A percentile compares a stretch with the other conserved stretches of the same genome.
phyloP scores from a whole-genome alignment of 805 yeast genomes.

The Kluyveromyces dobzhanskii region DNA sequence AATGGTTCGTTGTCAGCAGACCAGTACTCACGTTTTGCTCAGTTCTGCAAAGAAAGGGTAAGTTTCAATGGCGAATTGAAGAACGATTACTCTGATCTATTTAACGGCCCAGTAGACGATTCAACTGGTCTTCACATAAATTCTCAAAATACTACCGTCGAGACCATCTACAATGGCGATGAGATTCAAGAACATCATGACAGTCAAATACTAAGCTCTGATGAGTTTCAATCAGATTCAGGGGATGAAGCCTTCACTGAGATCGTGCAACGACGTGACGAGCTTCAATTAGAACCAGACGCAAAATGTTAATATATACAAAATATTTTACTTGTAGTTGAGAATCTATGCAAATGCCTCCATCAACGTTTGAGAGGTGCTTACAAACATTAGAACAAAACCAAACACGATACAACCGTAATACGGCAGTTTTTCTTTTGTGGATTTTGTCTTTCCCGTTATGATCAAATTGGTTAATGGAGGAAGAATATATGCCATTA shows the following conservation, averaged over 20 bases:
- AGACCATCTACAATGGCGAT: neutral
- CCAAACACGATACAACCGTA: slow-evolving; percentile 65
- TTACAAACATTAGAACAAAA: slow-evolving; percentile 62
- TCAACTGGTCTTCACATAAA: too few relatives aligned
- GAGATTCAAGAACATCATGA: neutral
- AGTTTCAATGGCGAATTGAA: slow-evolving; percentile 13
- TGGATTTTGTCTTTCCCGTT: slow-evolving; percentile 37
- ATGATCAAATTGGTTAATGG: slow-evolving; percentile 73
- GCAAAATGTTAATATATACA: too few relatives aligned
- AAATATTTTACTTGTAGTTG: too few relatives aligned
- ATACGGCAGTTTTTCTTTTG: slow-evolving; percentile 44
- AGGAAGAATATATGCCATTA: slow-evolving; percentile 88
- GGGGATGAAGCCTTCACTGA: too few relatives aligned
- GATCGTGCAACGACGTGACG: too few relatives aligned
- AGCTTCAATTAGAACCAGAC: too few relatives aligned
- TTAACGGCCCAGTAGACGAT: slow-evolving; percentile 24
- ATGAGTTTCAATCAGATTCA: too few relatives aligned
- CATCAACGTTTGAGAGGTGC: slow-evolving; percentile 66
- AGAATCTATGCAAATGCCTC: slow-evolving; percentile 23
- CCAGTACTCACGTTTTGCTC: slow-evolving; percentile 15
- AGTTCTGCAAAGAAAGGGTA: slow-evolving; percentile 25
- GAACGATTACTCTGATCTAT: slow-evolving; percentile 19
- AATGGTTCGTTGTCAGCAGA: slow-evolving; percentile 21
- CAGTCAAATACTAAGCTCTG: too few relatives aligned
- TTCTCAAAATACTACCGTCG: too few relatives aligned